These are phyloP conservation scores for Kuraishia hungarica DNA, from an alignment of 805 yeast genomes.

Conservation along the genomic window DNA sequence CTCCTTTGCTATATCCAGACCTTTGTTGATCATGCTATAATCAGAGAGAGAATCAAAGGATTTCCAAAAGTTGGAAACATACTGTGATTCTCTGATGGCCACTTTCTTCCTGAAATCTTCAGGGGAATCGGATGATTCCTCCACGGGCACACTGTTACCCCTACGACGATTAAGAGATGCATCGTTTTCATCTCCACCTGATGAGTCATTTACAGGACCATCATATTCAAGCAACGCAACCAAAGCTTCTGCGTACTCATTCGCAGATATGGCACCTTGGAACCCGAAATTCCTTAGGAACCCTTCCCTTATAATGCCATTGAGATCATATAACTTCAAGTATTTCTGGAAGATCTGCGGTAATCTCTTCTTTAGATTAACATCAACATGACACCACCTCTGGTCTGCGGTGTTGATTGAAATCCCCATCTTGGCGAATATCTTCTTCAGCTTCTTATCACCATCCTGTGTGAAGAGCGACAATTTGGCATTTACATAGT, in stretches of 20 bases:
- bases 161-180: constrained; percentile 11
- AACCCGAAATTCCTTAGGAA: constrained; percentile 82
- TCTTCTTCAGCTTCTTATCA: constrained; percentile 70
- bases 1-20: constrained; percentile 75
- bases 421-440: constrained; percentile 96
- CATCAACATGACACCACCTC: constrained; percentile 86
- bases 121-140: constrained; percentile 6
- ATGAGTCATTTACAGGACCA: constrained; percentile 16
- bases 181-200: constrained; percentile 9
- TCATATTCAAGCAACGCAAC: constrained; percentile 77
- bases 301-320: constrained; percentile 78
- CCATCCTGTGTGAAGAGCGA: constrained; percentile 92
- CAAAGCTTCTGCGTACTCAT: constrained; percentile 86
- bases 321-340: constrained; percentile 69
- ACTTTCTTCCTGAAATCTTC: constrained; percentile 15
- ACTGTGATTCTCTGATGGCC: constrained; percentile 21
- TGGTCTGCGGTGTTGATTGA: constrained; percentile 84
- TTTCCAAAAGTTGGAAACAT: constrained; percentile 40
- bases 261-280: constrained; percentile 81
- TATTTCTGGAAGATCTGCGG: constrained; percentile 62
- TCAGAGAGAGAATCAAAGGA: constrained; percentile 46
- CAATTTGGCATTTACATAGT: constrained; percentile 81
- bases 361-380: constrained; percentile 64
- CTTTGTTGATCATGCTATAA: constrained; percentile 51
- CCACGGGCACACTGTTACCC: constrained; percentile 16